Percentiles rank a stretch among this genome's conserved stretches.
Evolutionary conservation across 2,329 filamentous ascomycete species (phyloP).

Genomic region (Chaetomiaceae sp.): DNA sequence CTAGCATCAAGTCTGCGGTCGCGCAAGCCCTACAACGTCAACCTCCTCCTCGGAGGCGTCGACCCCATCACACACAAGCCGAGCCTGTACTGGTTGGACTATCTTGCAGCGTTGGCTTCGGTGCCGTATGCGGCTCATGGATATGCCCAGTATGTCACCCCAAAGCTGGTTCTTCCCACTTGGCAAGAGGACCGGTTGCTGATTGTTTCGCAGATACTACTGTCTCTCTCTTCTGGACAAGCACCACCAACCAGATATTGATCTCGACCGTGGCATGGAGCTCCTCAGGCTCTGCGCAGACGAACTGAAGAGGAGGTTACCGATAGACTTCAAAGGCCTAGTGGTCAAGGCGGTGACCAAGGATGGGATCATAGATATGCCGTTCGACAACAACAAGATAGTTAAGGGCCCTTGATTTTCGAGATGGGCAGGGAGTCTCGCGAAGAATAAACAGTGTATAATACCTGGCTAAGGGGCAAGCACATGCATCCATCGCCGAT

Average conservation of each 20-base stretch:
- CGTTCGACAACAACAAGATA: slow-evolving; percentile 77
- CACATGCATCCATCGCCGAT: slow-evolving; percentile 5
- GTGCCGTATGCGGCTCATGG: slow-evolving; percentile 96
- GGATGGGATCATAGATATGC: slow-evolving; percentile 81
- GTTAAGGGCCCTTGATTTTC: slow-evolving; percentile 54
- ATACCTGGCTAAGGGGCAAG: slow-evolving; percentile 22
- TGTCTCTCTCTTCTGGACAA: slow-evolving; percentile 97
- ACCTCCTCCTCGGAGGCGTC: slow-evolving; percentile 88
- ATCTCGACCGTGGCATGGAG: slow-evolving; percentile 83
- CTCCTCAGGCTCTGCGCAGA: slow-evolving; percentile 92
- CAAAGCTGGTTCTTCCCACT: neutral
- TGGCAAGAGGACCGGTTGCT: slow-evolving; percentile 20
- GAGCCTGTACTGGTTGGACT: slow-evolving; percentile 94
- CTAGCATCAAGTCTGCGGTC: slow-evolving; percentile 87
- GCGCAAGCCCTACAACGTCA: slow-evolving; percentile 92
- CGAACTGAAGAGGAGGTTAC: slow-evolving; percentile 92
- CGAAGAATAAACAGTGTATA: slow-evolving; percentile 23
- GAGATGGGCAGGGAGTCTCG: slow-evolving; percentile 6
- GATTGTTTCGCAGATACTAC: slow-evolving; percentile 67
- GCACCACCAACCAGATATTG: slow-evolving; percentile 94
- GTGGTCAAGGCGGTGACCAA: slow-evolving; percentile 90
- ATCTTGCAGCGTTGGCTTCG: slow-evolving; percentile 81
- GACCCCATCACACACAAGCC: slow-evolving; percentile 90
- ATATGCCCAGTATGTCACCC: slow-evolving; percentile 81
- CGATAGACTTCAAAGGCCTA: slow-evolving; percentile 98